Conservation (phyloP, 331 rosid species). For the Pyracantha coccinea region DNA sequence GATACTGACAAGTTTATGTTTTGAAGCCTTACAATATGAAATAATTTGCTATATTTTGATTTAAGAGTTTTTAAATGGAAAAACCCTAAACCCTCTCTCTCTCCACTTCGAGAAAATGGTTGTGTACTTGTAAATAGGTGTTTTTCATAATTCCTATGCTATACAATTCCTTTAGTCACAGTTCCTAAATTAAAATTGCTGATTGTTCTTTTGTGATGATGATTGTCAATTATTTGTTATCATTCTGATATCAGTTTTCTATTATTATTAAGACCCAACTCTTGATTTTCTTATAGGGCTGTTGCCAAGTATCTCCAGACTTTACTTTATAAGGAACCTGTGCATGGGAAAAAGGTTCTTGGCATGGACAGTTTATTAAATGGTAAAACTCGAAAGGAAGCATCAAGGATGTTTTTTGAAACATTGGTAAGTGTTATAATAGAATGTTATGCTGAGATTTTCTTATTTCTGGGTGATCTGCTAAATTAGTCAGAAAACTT, state of each 20-base stretch:
- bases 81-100: not conserved
- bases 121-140: too few species aligned
- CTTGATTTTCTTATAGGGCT: slow-evolving; percentile 41
- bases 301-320: slow-evolving; percentile 94
- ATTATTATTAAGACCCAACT: not conserved
- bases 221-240: not conserved
- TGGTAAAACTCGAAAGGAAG: slow-evolving; percentile 89
- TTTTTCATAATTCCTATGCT: not conserved
- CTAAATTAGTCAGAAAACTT: not conserved
- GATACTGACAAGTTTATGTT: not conserved
- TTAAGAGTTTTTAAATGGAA: not conserved
- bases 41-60: not conserved
- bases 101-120: not conserved
- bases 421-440: slow-evolving; percentile 57
- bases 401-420: slow-evolving; percentile 95
- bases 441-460: not conserved
- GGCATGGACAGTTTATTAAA: slow-evolving; percentile 62
- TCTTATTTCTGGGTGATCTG: not conserved
- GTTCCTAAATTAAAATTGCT: not conserved
- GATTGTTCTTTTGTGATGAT: not conserved
- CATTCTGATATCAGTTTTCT: not conserved
- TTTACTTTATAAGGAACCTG: slow-evolving; percentile 66
- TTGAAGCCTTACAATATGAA: not conserved
- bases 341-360: slow-evolving; percentile 56
- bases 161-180: not conserved